Evolutionary conservation across 2,329 filamentous ascomycete genomes (phyloP), one percentile per base, ranked within the genome.

Genomic region (Didymella lethalis): DNA sequence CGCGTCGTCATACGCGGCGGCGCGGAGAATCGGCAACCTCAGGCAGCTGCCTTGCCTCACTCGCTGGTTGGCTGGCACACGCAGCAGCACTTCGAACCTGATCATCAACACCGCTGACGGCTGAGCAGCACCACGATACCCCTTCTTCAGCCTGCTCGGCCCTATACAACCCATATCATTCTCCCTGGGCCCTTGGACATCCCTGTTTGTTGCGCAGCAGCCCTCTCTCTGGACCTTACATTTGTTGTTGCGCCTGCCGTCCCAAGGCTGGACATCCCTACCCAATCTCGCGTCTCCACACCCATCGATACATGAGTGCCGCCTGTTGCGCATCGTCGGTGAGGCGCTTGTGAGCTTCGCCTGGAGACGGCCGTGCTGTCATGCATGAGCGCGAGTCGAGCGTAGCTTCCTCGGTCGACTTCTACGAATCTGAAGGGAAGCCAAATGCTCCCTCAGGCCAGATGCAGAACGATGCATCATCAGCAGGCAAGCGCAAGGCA

Each of bases 381-480:
- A 76, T 75, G 73, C 70, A 67, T 52, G 71, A 71, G 46, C 71
- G 72, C 62, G 69, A 73, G 63, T 71, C 68, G 32, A 75, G 73
- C 64, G 63, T 70, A 14, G 69, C 70, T 46, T 76, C 74, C 48
- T 77, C 74, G 32, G 64, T 73, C 55, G 74, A 77, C 64, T 75
- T 77, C 60, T 77, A 77, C 61, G 69, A 67, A 43, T 67, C 69
- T 32, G 72, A 74, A 23, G 48, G 58, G 44, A 63, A 29, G 61
- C 66, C 64, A 53, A 58, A 57, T 32, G 54, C 67, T 16, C 60
- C 64, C 10, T 57, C 66, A n/a, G 23, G 36, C 46, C 50, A 62
- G 25, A 56, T 61, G 46, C 67, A 58, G 1, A 53, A 54, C 45
- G 60, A 64, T 32, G 55, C 59, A 38, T 53, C 63, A 26, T 53